Conservation (phyloP, 2,329 filamentous ascomycete genomes). For the Teratosphaeria destructans region DNA sequence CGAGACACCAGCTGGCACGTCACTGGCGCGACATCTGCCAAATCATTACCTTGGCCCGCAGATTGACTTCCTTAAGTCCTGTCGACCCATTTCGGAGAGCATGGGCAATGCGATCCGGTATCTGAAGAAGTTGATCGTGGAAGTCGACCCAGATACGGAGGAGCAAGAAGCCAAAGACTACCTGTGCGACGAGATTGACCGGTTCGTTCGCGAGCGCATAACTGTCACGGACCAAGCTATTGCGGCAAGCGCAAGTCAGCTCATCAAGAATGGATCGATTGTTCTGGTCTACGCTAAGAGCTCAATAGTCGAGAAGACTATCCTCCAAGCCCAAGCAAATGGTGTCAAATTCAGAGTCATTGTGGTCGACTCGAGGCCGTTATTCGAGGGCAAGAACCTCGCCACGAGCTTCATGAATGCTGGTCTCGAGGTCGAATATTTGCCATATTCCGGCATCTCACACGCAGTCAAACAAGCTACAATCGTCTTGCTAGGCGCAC, state of each 20-base stretch:
- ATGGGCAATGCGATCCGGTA: slow-evolving; percentile 96
- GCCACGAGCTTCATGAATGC: slow-evolving; percentile 59
- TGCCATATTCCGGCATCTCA: slow-evolving; percentile 65
- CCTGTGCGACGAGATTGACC: slow-evolving; percentile 72
- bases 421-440: slow-evolving; percentile 71
- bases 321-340: slow-evolving; percentile 58
- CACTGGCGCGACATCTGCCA: slow-evolving; percentile 81
- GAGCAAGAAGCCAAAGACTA: slow-evolving; percentile 73
- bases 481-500: slow-evolving; percentile 73
- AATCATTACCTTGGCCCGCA: slow-evolving; percentile 86
- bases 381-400: slow-evolving; percentile 60
- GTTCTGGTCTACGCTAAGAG: slow-evolving; percentile 82
- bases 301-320: slow-evolving; percentile 71
- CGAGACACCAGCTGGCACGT: slow-evolving; percentile 72
- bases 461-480: slow-evolving; percentile 62
- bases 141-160: slow-evolving; percentile 74
- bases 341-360: slow-evolving; percentile 75
- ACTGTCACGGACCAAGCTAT: slow-evolving; percentile 81
- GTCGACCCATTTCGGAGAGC: slow-evolving; percentile 88
- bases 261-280: slow-evolving; percentile 69
- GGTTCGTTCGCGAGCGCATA: slow-evolving; percentile 83
- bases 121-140: slow-evolving; percentile 85
- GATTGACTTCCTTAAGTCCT: slow-evolving; percentile 88
- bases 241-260: slow-evolving; percentile 60
- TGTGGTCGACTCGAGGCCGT: slow-evolving; percentile 65